Evolutionary conservation across 441 rosid species (phyloP).

Genomic region (Pelargonium citronellum): DNA sequence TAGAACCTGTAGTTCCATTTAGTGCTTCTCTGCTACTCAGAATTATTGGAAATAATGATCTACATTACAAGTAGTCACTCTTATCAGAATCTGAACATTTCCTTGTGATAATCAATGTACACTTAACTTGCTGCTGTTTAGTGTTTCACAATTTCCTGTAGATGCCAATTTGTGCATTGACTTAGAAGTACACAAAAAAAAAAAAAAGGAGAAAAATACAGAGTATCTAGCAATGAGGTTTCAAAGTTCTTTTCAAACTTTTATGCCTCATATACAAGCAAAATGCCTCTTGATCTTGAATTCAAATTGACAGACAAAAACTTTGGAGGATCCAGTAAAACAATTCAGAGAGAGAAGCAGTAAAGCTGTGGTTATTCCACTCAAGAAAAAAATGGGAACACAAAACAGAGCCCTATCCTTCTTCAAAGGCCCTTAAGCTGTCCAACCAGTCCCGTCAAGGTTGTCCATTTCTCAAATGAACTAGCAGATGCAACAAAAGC

Average conservation of each 20-base stretch:
- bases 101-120: no score
- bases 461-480: slow-evolving; percentile 76
- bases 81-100: no score
- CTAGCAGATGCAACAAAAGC: slow-evolving; percentile 74
- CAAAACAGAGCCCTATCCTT: slow-evolving; percentile 3
- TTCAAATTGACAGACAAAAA: background rate
- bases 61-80: no score
- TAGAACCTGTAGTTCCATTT: no score
- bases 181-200: background rate
- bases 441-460: slow-evolving; percentile 57
- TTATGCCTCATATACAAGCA: background rate
- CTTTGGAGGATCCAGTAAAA: slow-evolving; percentile 2
- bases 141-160: no score
- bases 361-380: background rate
- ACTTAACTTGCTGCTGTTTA: no score
- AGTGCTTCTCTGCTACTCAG: no score
- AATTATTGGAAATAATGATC: no score
- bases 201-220: background rate
- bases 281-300: slow-evolving; percentile 15
- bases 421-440: slow-evolving; percentile 71
- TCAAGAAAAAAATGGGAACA: background rate
- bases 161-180: no score
- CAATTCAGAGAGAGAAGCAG: background rate
- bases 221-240: slow-evolving; percentile 14
- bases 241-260: no score